Percentiles rank a stretch among this genome's conserved stretches.
Conservation (phyloP, 345 rosid genomes). For the Aethionema arabicum region DNA sequence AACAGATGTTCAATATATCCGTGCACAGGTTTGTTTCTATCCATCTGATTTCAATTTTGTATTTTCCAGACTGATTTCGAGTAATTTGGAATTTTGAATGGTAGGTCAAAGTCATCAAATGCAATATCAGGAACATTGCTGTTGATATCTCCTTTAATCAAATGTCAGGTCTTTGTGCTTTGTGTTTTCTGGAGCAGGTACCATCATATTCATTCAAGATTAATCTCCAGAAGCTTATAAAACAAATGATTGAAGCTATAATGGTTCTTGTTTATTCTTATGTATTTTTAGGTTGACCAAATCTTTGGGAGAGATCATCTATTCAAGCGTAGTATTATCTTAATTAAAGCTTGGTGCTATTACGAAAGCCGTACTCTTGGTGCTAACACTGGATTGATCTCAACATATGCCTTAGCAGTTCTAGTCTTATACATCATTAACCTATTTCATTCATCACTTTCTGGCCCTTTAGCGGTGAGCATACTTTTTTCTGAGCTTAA, state of each 20-base stretch:
- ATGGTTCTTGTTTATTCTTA: conserved; percentile 2
- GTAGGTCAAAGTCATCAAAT: conserved; percentile 84
- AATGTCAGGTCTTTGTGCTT: conserved; percentile 63
- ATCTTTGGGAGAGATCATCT: conserved; percentile 71
- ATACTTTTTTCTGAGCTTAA: conserved; percentile 22
- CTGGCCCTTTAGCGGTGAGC: conserved; percentile 75
- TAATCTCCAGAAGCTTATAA: conserved; percentile 6
- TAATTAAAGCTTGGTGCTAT: conserved; percentile 93
- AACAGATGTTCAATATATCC: conserved; percentile 66
- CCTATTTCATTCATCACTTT: conserved; percentile 61
- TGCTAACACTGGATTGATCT: conserved; percentile 75
- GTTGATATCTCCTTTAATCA: conserved; percentile 90
- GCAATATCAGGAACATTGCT: conserved; percentile 54
- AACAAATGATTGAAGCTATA: not conserved
- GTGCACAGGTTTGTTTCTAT: conserved; percentile 60
- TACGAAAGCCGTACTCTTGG: conserved; percentile 96
- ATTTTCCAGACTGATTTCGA: not conserved
- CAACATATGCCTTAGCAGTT: conserved; percentile 83
- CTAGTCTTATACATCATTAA: conserved; percentile 74
- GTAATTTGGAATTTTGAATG: conserved; percentile 17
- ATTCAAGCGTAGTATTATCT: conserved; percentile 74
- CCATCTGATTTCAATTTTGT: conserved; percentile 13
- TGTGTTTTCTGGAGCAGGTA: conserved; percentile 86
- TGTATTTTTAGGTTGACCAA: conserved; percentile 57
- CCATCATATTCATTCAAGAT: conserved; percentile 2